Evolutionary conservation across 1,284 basidiomycete genomes (phyloP), one percentile per base, ranked within the genome.

Genomic region (Cutaneotrichosporon mucoides): DNA sequence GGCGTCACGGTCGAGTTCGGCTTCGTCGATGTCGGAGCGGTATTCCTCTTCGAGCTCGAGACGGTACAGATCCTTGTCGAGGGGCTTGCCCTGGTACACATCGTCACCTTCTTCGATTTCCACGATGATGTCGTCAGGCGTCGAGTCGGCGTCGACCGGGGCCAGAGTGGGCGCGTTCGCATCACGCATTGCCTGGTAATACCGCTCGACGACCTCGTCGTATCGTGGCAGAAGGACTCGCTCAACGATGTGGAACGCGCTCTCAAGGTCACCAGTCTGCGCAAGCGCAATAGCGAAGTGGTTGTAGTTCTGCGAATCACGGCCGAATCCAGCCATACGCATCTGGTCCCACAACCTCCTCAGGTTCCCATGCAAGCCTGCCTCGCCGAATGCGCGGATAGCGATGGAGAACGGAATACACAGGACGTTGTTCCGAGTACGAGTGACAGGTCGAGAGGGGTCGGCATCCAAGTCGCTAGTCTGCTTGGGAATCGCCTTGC

Each of bases 291-390:
- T 80, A 33, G 82, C 84, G 33, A 95, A 82, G 69, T 91, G 86
- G 72, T 97, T 98, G 89, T 92, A 99, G 76, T 97, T 98, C 68
- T 89, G 86, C 10, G 89, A 84, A 72, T 97, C 92, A 71, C 94
- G 92, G 3, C 82, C 82, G 66, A 95, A 89, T 1, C 91, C 90
- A n/a, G 82, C 76, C 6, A 78, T 65, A 62, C 84, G 83, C 50
- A 90, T 83, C 36, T 79, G 72, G 13, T 81, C 77, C 94, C 95
- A 98, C 0, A 84, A 80, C 10, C 76, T 72, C 15, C 86, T 84
- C 43, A 96, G 83, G 57, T 87, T 83, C 7, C 73, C 64, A 69
- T 90, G 86, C 42, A 79, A 74, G 1, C 87, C 88, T 0, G 83
- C 84, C 1, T 81, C 77, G 3, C 90, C 90, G 42, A 93, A 78